These are phyloP conservation scores for Neurospora sp. DNA, from an alignment of 495 filamentous ascomycete species.

Conservation along the genomic window DNA sequence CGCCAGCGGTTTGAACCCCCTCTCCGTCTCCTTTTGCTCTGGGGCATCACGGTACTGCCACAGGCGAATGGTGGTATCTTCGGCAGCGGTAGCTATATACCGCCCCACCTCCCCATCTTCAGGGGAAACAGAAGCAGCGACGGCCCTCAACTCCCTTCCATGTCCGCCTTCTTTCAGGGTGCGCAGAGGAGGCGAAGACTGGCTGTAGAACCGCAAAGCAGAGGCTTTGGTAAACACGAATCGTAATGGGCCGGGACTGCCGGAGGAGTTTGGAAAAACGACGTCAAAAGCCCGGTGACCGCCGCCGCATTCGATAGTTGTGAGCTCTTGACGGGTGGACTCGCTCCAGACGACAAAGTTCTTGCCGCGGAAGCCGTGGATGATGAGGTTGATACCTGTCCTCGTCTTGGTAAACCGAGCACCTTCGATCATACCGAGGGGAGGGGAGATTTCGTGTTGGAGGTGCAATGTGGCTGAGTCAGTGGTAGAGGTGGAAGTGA, in stretches of 20 bases:
- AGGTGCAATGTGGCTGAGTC: constrained; percentile 12
- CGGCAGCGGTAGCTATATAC: constrained; percentile 72
- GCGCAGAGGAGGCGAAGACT: constrained; percentile 36
- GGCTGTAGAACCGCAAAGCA: constrained; percentile 41
- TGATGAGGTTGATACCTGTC: constrained; percentile 41
- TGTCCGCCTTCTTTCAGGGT: constrained; percentile 62
- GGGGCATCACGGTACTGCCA: constrained; percentile 29
- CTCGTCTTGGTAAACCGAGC: constrained; percentile 39
- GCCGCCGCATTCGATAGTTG: constrained; percentile 70
- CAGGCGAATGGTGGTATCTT: constrained; percentile 79
- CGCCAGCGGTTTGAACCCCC: constrained; percentile 41
- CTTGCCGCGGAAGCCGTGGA: constrained; percentile 73
- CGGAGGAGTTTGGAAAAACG: constrained; percentile 27
- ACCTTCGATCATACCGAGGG: constrained; percentile 60
- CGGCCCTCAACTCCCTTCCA: constrained; percentile 78
- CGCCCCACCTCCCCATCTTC: neutral
- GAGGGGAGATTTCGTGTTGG: constrained; percentile 38
- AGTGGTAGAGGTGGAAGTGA: constrained; percentile 3
- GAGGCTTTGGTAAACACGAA: constrained; percentile 49
- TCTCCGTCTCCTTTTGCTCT: neutral
- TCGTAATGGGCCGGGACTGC: constrained; percentile 23
- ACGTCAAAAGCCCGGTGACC: constrained; percentile 64
- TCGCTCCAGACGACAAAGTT: constrained; percentile 75
- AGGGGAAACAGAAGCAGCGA: constrained; percentile 48
- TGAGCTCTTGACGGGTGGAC: constrained; percentile 51